Base-by-base conservation (phyloP, 768 basidiomycete species). In the Auricularia sp. region DNA sequence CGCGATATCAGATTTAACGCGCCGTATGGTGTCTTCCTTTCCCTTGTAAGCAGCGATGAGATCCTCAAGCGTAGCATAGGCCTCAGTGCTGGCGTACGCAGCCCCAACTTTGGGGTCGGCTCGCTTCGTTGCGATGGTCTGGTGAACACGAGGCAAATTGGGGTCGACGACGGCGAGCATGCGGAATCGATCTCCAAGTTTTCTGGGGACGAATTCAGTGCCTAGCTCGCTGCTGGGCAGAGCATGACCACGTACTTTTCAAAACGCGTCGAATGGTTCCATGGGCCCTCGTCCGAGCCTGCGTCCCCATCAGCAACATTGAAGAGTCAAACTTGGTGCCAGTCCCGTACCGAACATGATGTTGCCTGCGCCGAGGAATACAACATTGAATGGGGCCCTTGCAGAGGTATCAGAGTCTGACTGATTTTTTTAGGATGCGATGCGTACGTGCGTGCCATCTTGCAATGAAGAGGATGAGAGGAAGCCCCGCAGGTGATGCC, bases 151-250 rank as follows among this genome's bases (percentile, higher is more conserved):
- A 54, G 91, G 88, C 65, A 85, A 80, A 29, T 86, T 87, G n/a
- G 96, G 96, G 75, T 99, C 96, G 72, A 99, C 88, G 65, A 99
- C 80, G 34, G 93, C 96, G 67, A 95, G 86, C 64, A 99, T 92
- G 75, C 96, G 97, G 76, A 98, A 89, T 68, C 96, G 91, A 24
- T 86, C 88, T 59, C 96, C 96, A 66, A 98, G 89, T 81, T 98
- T 95, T 77, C 93, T 92, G 70, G 5, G 61, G 61, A 62, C 61
- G 62, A 29, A 29, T 29, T 29, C 29, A 21, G 61, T 39, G 44
- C 33, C 35, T 39, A 14, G 54, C 58, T 16, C 21, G 13, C 16
- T 42, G 13, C 39, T 42, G 39, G 13, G 34, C 14, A 29, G 35
- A 54, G 8, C 45, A 64, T 44, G 16, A 18, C 51, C 14, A 75